These are phyloP conservation scores for Knoxdaviesia capensis DNA, from an alignment of 2,329 filamentous ascomycete species.

Conservation along the genomic window DNA sequence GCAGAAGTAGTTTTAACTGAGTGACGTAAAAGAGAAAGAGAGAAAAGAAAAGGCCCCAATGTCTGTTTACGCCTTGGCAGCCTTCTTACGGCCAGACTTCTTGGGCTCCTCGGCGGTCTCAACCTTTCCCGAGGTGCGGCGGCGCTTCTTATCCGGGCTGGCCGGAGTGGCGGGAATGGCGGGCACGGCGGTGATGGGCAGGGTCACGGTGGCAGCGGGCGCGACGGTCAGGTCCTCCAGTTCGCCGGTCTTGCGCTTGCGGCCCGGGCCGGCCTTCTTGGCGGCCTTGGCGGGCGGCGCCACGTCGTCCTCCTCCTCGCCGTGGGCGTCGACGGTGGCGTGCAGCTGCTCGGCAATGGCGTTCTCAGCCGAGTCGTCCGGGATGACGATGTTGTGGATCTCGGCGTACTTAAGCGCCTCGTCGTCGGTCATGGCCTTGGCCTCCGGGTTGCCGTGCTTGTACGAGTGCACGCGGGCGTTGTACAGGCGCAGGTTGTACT, in stretches of 20 bases:
- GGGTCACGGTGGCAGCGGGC: constrained; percentile 18
- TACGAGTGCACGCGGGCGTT: constrained; percentile 45
- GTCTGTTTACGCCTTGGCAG: constrained; percentile 13
- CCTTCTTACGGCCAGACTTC: constrained; percentile 40
- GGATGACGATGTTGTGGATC: constrained; percentile 31
- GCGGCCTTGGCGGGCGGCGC: constrained; percentile 29
- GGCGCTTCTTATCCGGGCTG: constrained; percentile 43
- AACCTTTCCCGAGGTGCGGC: constrained; percentile 34
- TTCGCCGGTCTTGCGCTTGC: constrained; percentile 34
- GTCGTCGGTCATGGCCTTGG: constrained; percentile 40
- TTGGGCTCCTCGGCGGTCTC: constrained; percentile 36
- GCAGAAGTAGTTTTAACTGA: background rate
- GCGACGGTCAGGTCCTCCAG: constrained; percentile 14
- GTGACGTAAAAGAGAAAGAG: constrained; percentile 1
- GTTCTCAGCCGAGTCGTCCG: constrained; percentile 27
- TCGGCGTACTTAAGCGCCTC: constrained; percentile 42
- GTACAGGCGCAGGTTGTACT: constrained; percentile 46
- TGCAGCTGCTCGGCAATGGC: constrained; percentile 39
- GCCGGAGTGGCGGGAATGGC: constrained; percentile 20
- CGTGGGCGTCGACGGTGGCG: constrained; percentile 15
- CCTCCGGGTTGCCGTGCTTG: constrained; percentile 35
- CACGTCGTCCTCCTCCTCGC: constrained; percentile 21
- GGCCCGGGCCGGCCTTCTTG: constrained; percentile 28
- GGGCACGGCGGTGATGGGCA: constrained; percentile 17
- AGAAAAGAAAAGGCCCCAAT: background rate